Percentiles rank a stretch among this genome's conserved stretches.
phyloP scores from a whole-genome alignment of 176 grass and related monocot species.

The Lolium perenne region DNA sequence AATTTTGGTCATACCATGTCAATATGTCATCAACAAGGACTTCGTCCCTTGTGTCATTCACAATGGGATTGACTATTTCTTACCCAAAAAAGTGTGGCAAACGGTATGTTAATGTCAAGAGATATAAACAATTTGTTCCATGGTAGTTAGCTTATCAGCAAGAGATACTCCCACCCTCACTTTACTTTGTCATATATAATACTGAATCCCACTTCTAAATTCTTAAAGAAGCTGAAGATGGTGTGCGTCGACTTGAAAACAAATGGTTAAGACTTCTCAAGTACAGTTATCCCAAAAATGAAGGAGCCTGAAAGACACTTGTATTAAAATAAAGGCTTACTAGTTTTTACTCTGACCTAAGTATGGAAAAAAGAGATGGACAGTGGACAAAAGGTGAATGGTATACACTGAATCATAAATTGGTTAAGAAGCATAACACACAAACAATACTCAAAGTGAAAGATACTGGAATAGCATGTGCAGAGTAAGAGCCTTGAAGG shows the following conservation, averaged over 20 bases:
- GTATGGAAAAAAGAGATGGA: neutral
- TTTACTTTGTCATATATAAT: constrained; percentile 14
- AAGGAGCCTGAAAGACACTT: neutral
- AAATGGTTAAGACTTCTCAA: constrained; percentile 5
- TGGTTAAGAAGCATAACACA: constrained; percentile 12
- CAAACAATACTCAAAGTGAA: constrained; percentile 19
- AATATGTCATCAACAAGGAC: too few relatives aligned
- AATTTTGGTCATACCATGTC: neutral
- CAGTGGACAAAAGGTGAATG: constrained; percentile 11
- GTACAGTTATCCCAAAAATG: neutral
- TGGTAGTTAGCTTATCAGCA: constrained; percentile 12
- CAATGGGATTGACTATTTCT: neutral
- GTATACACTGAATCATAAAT: constrained; percentile 4
- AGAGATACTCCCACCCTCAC: neutral
- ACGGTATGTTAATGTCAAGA: constrained; percentile 6
- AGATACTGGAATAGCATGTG: constrained; percentile 33
- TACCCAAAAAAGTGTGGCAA: constrained; percentile 1
- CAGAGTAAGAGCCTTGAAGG: constrained; percentile 1
- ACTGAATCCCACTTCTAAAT: constrained; percentile 24
- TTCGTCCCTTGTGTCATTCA: neutral
- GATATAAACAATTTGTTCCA: neutral
- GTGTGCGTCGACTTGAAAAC: constrained; percentile 4
- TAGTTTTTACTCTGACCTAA: constrained; percentile 7
- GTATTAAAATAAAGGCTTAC: constrained; percentile 25
- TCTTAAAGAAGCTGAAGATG: constrained; percentile 35